phyloP scores from a whole-genome alignment of 352 stramenopile species.

The Globisporangium carolinianum region DNA sequence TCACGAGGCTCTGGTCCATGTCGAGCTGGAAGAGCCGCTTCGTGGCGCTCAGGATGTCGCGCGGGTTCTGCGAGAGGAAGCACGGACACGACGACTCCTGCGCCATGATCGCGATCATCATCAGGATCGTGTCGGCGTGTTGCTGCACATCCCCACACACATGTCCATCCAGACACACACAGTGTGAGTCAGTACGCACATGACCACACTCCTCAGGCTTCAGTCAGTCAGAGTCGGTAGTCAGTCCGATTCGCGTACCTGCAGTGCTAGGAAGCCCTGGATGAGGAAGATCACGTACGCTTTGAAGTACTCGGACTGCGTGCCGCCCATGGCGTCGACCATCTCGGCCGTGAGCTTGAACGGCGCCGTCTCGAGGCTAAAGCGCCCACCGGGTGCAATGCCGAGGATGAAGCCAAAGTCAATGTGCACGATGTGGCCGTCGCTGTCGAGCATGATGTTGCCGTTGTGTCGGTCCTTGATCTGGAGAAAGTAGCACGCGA shows the following conservation, averaged over 20 bases:
- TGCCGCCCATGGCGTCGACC: conserved; percentile 95
- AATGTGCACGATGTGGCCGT: conserved; percentile 97
- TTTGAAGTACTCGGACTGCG: conserved; percentile 89
- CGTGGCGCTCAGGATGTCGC: conserved; percentile 66
- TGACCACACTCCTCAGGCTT: conserved; percentile 10
- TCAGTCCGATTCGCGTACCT: conserved; percentile 34
- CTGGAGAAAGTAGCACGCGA: conserved; percentile 96
- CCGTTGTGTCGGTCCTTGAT: conserved; percentile 99
- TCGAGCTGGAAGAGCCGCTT: conserved; percentile 78
- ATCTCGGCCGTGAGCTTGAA: conserved; percentile 99
- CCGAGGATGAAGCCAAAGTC: conserved; percentile 99
- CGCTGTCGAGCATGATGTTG: conserved; percentile 98
- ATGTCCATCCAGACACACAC: background rate
- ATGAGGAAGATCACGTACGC: conserved; percentile 97
- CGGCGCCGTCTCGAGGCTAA: conserved; percentile 95
- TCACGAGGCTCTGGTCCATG: conserved; percentile 79
- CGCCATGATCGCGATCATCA: conserved; percentile 96
- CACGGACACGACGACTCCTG: conserved; percentile 94
- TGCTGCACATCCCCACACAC: conserved; percentile 21
- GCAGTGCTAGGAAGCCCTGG: conserved; percentile 95
- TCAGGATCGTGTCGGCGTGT: conserved; percentile 91
- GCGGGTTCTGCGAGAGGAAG: conserved; percentile 84
- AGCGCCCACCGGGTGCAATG: conserved; percentile 91
- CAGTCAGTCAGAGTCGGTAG: background rate
- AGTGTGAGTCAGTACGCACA: background rate